Evolutionary conservation across 495 filamentous ascomycete species (phyloP).

Genomic region (Patellaria atrata): DNA sequence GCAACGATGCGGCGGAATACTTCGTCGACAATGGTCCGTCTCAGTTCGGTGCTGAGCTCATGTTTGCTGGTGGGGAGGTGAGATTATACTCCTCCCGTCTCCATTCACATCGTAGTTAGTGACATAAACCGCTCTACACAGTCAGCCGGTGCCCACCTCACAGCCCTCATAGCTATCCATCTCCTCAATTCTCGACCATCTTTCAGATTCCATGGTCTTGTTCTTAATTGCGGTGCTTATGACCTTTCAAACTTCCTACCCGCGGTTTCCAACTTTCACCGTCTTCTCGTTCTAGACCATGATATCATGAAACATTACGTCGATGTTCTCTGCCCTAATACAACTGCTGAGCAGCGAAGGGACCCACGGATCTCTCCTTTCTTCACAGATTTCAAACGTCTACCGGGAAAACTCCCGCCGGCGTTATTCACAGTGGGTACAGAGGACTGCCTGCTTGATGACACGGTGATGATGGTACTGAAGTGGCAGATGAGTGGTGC

Average conservation of each 20-base stretch:
- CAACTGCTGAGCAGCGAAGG: conserved; percentile 24
- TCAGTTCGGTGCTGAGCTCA: conserved; percentile 29
- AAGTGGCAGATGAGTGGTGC: conserved; percentile 39
- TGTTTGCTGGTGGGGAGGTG: conserved; percentile 30
- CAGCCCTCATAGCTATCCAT: conserved; percentile 30
- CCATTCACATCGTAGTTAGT: neutral
- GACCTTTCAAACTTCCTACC: conserved; percentile 31
- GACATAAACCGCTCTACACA: conserved; percentile 4
- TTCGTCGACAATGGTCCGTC: conserved; percentile 33
- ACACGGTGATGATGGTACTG: conserved; percentile 37
- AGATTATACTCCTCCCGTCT: neutral
- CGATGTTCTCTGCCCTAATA: conserved; percentile 32
- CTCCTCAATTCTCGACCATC: conserved; percentile 27
- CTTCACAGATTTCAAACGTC: conserved; percentile 29
- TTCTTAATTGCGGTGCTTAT: conserved; percentile 34
- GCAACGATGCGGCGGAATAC: conserved; percentile 38
- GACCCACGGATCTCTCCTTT: conserved; percentile 21
- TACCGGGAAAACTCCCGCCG: conserved; percentile 34
- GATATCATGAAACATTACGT: conserved; percentile 30
- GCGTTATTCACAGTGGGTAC: conserved; percentile 40
- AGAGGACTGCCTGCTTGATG: conserved; percentile 40
- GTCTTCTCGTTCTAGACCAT: conserved; percentile 28
- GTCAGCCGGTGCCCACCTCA: conserved; percentile 37
- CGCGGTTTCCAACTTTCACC: conserved; percentile 19
- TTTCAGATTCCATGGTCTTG: conserved; percentile 30